Conservation (phyloP, 202 grass and related monocot species). For the Setaria italica region DNA sequence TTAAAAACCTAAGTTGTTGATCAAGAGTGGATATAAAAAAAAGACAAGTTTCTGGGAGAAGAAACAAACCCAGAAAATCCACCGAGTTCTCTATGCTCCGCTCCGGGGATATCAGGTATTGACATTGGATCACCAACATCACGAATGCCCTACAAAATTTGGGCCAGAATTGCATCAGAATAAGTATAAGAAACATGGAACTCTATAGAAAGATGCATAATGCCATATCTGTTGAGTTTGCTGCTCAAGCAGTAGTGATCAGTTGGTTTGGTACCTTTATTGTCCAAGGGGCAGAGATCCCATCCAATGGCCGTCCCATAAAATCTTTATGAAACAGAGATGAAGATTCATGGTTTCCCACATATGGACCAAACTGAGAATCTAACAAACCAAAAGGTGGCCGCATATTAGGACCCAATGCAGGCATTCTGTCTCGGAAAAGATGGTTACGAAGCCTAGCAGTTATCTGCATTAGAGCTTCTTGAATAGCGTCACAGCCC, state of each 20-base stretch:
- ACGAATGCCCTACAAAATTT: constrained; percentile 56
- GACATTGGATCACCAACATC: constrained; percentile 59
- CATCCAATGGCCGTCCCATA: constrained; percentile 65
- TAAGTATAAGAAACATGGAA: constrained; percentile 21
- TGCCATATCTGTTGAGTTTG: constrained; percentile 20
- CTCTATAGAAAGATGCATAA: neutral
- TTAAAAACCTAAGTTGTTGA: neutral
- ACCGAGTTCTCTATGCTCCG: constrained; percentile 65
- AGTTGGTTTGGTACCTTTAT: constrained; percentile 55
- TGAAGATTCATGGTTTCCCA: constrained; percentile 59
- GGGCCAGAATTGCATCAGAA: constrained; percentile 21
- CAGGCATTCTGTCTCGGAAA: constrained; percentile 70
- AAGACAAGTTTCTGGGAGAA: constrained; percentile 25
- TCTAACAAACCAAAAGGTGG: constrained; percentile 68
- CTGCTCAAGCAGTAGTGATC: neutral
- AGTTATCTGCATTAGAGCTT: constrained; percentile 92
- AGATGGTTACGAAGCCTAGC: constrained; percentile 87
- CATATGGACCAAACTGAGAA: constrained; percentile 71
- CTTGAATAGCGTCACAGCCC: constrained; percentile 74
- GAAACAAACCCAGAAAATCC: constrained; percentile 78
- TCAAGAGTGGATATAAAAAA: neutral
- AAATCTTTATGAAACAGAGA: constrained; percentile 75
- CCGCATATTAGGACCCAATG: constrained; percentile 53
- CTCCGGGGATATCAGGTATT: constrained; percentile 65
- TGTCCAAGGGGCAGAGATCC: constrained; percentile 64